Base-by-base conservation (phyloP, 176 grass and related monocot genomes). In the Carex pumila region DNA sequence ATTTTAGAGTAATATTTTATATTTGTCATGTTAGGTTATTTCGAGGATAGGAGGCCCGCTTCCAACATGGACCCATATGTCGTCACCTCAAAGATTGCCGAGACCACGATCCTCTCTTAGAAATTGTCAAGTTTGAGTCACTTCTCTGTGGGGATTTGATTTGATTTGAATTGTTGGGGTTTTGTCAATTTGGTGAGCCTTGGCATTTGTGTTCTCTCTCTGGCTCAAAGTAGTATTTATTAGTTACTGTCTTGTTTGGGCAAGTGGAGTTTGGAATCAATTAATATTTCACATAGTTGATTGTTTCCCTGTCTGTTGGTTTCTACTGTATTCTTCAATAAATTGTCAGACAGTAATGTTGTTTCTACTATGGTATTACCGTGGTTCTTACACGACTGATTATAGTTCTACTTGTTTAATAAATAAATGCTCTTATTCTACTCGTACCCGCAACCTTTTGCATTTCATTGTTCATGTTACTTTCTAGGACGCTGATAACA, bases 51-150 rank as follows among this genome's bases (percentile, higher is more conserved):
- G 80, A 94, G 96, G 91, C 96, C 96, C 17, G 96, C 96, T 65
- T 99, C 96, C 11, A 99, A 95, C 96, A 99, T 99, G 96, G 96
- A 99, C 71, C 96, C 96, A 2, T 99, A 99, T 71, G 65, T 95
- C 5, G 96, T 99, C 25, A 99, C 96, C 41, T 91, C 96, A 6
- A 92, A 89, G 96, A 88, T 99, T 81, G 96, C 96, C 47, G 81
- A 99, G 3, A 95, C 96, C 67, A 99, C 96, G 65, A 89, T 99
- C 89, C 1, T 98, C 74, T 92, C 79, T 32, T 98, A 90, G 85
- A 34, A 34, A 12, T n/a, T 73, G 60, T 85, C 88, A 65, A 83
- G 59, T 71, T 39, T 39, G 37, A 39, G 37, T 39, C 37, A 4
- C 37, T 39, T 77, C 39, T 77, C 39, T 39, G 18, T 59, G 55